These are phyloP conservation scores for Syzygium oleosum DNA, from an alignment of 345 rosid genomes.

Conservation along the genomic window DNA sequence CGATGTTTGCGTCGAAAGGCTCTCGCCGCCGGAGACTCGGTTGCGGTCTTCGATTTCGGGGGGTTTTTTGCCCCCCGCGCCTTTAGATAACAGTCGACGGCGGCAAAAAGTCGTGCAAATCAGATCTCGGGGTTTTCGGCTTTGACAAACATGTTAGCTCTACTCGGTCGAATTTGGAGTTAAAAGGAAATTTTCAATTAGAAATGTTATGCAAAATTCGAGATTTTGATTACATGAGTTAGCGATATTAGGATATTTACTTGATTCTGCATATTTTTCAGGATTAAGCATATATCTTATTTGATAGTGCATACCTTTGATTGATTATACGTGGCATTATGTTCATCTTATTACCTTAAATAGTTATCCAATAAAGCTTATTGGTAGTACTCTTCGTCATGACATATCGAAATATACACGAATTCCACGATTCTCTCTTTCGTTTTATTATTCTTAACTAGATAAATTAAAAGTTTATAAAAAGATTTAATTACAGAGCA, in stretches of 20 bases:
- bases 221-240: not conserved
- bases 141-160: not conserved
- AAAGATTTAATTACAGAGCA: accelerated
- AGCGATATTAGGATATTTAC: too few relatives aligned
- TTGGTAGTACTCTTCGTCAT: too few relatives aligned
- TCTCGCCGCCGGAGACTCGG: not conserved
- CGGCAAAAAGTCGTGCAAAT: not conserved
- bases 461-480: not conserved
- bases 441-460: too few relatives aligned
- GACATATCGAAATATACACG: too few relatives aligned
- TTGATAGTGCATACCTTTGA: too few relatives aligned
- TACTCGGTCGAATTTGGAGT: not conserved
- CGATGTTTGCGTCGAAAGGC: not conserved
- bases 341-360: too few relatives aligned
- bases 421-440: too few relatives aligned
- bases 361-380: too few relatives aligned
- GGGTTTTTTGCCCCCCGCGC: too few relatives aligned
- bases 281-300: too few relatives aligned
- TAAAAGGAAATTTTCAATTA: not conserved
- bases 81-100: not conserved
- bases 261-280: too few relatives aligned
- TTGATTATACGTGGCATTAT: too few relatives aligned
- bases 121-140: accelerated
- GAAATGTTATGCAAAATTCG: not conserved
- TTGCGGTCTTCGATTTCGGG: not conserved